Percentiles rank a stretch among this genome's conserved stretches.
Conservation (phyloP, 2,329 filamentous ascomycete genomes). For the Colletotrichum zoysiae region DNA sequence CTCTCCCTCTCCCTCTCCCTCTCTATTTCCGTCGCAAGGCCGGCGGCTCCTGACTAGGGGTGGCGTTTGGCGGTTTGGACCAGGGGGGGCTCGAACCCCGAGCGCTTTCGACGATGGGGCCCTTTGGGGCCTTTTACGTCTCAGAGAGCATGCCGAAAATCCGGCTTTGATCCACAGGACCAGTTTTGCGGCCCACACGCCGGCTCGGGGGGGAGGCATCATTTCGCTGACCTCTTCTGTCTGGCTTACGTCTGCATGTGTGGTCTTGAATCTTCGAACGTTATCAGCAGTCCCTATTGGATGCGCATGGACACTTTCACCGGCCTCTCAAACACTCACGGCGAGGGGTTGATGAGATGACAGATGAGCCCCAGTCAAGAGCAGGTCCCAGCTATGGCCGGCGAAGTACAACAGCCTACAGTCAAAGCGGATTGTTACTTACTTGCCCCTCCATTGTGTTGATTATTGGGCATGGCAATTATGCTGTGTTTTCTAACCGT, state of each 20-base stretch:
- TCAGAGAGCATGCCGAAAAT: not conserved
- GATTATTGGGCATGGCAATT: too few species aligned
- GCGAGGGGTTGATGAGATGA: not conserved
- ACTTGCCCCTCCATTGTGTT: not conserved
- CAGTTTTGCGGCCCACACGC: not conserved
- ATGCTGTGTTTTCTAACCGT: too few species aligned
- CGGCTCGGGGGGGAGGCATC: not conserved
- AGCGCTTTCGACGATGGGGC: constrained; percentile 4
- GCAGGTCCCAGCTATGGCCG: not conserved
- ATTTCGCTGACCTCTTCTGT: too few species aligned
- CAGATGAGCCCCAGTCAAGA: not conserved
- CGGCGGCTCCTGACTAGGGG: not conserved
- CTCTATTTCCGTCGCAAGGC: not conserved
- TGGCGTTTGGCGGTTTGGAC: not conserved
- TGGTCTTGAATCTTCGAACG: not conserved
- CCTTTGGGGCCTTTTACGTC: not conserved
- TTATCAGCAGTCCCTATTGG: not conserved
- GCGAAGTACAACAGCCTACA: too few species aligned
- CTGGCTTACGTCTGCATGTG: not conserved
- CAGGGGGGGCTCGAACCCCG: constrained; percentile 1
- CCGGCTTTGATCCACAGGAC: not conserved
- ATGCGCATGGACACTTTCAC: not conserved
- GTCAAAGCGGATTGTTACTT: not conserved
- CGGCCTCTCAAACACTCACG: not conserved
- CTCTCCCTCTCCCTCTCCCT: too few species aligned